phyloP scores from a whole-genome alignment of 805 yeast genomes.

The Lachancea meyersii region DNA sequence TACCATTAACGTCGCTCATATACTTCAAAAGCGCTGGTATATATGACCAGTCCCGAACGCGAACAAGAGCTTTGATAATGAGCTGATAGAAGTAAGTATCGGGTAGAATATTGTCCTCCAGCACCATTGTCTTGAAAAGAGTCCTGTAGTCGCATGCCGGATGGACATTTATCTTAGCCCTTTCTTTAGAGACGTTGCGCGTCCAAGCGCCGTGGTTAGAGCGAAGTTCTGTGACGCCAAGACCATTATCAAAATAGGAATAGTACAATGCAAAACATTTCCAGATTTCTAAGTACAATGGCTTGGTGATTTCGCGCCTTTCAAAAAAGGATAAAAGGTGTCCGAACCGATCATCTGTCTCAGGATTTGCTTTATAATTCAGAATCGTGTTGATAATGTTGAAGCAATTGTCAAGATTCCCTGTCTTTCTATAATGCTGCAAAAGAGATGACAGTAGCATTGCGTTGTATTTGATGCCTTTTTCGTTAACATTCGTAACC shows the following conservation, averaged over 20 bases:
- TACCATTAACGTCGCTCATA: conserved; percentile 15
- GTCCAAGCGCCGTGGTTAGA: conserved; percentile 16
- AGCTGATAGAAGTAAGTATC: conserved; percentile 13
- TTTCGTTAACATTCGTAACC: conserved; percentile 29
- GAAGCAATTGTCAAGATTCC: conserved; percentile 30
- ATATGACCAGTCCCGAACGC: conserved; percentile 21
- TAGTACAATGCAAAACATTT: conserved; percentile 20
- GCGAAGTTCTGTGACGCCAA: conserved; percentile 12
- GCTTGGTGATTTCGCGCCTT: conserved; percentile 15
- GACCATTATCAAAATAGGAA: conserved; percentile 10
- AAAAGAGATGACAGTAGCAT: conserved; percentile 37
- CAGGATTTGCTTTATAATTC: conserved; percentile 14
- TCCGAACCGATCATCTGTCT: conserved; percentile 9
- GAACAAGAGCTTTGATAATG: conserved; percentile 19
- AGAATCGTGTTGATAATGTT: conserved; percentile 31
- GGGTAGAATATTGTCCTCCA: conserved; percentile 20
- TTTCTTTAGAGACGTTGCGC: conserved; percentile 7
- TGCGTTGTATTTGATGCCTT: conserved; percentile 31
- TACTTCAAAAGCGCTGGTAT: conserved; percentile 19
- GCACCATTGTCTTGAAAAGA: conserved; percentile 18
- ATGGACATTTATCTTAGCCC: conserved; percentile 9
- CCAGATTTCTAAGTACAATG: conserved; percentile 33
- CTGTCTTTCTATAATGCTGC: conserved; percentile 26
- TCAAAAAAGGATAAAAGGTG: conserved; percentile 10
- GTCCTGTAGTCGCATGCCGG: conserved; percentile 13